Conservation (phyloP, 1,284 basidiomycete species). For the Papiliotrema fonsecae region DNA sequence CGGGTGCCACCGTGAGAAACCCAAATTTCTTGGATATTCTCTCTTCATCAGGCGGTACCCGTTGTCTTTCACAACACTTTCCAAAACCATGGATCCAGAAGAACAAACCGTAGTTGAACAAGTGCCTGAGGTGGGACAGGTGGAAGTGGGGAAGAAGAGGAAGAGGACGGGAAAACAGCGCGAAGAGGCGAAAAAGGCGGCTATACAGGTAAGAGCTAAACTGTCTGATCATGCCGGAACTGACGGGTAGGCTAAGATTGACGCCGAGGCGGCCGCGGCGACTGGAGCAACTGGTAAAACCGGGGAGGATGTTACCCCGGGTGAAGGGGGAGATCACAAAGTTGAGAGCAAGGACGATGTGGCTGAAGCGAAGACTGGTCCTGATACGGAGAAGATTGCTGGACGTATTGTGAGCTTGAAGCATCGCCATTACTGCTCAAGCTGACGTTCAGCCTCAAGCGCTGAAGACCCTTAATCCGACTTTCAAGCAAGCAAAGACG, state of each 20-base stretch:
- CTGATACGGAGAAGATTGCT: constrained; percentile 27
- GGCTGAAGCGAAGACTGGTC: constrained; percentile 3
- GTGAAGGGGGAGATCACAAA: no score
- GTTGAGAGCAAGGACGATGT: background rate
- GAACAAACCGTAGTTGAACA: no score
- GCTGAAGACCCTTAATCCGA: constrained; percentile 43
- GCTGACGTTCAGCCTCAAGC: constrained; percentile 36
- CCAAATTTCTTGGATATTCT: no score
- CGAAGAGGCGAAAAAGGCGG: constrained; percentile 38
- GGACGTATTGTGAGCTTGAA: constrained; percentile 32
- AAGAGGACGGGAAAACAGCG: constrained; percentile 45
- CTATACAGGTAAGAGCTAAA: constrained; percentile 26
- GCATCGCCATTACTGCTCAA: background rate
- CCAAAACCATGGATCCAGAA: no score
- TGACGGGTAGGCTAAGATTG: constrained; percentile 11
- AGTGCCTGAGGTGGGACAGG: background rate
- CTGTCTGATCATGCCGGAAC: background rate
- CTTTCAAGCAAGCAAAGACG: constrained; percentile 67
- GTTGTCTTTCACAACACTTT: no score
- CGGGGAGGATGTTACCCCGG: background rate
- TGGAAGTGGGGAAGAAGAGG: constrained; percentile 30
- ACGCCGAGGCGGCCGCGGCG: constrained; percentile 3
- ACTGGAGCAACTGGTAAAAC: background rate
- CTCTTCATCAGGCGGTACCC: no score
- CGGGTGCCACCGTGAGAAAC: background rate